phyloP scores from a whole-genome alignment of 495 filamentous ascomycete species.

The Penicillium longicatenatum region DNA sequence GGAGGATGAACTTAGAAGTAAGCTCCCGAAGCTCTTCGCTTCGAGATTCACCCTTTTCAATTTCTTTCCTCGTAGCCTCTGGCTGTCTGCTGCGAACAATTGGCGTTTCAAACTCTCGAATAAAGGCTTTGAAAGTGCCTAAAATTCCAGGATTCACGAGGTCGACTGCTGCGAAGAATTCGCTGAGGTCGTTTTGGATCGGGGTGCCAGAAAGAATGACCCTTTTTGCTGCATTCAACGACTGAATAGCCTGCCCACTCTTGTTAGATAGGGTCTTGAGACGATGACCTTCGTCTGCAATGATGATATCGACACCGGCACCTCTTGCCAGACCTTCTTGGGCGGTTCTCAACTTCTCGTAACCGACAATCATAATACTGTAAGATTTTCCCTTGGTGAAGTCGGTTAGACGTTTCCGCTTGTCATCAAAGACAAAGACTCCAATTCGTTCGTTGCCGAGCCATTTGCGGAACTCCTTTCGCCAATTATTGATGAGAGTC shows the following conservation, averaged over 20 bases:
- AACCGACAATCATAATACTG: slow-evolving; percentile 80
- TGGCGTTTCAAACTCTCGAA: slow-evolving; percentile 70
- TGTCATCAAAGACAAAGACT: slow-evolving; percentile 71
- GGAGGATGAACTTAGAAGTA: slow-evolving; percentile 74
- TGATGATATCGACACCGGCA: slow-evolving; percentile 70
- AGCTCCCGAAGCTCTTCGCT: slow-evolving; percentile 67
- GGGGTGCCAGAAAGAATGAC: slow-evolving; percentile 78
- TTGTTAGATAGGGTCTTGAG: slow-evolving; percentile 84
- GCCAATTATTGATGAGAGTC: slow-evolving; percentile 79
- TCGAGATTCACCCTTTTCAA: slow-evolving; percentile 72
- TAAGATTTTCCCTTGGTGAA: slow-evolving; percentile 78
- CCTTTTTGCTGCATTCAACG: slow-evolving; percentile 65
- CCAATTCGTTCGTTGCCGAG: slow-evolving; percentile 76
- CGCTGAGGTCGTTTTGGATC: slow-evolving; percentile 77
- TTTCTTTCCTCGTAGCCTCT: slow-evolving; percentile 62
- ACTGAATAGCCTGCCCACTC: slow-evolving; percentile 72
- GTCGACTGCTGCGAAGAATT: slow-evolving; percentile 79
- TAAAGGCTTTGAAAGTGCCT: slow-evolving; percentile 67
- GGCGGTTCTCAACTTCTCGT: slow-evolving; percentile 73
- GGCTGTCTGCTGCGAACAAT: slow-evolving; percentile 76
- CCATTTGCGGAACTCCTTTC: slow-evolving; percentile 80
- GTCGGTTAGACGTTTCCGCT: slow-evolving; percentile 66
- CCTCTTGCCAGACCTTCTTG: slow-evolving; percentile 67
- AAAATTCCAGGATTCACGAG: slow-evolving; percentile 78
- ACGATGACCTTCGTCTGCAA: slow-evolving; percentile 80